Evolutionary conservation across 2,329 filamentous ascomycete species (phyloP), one percentile per base, ranked within the genome.

Genomic region (Aspergillus ruber): DNA sequence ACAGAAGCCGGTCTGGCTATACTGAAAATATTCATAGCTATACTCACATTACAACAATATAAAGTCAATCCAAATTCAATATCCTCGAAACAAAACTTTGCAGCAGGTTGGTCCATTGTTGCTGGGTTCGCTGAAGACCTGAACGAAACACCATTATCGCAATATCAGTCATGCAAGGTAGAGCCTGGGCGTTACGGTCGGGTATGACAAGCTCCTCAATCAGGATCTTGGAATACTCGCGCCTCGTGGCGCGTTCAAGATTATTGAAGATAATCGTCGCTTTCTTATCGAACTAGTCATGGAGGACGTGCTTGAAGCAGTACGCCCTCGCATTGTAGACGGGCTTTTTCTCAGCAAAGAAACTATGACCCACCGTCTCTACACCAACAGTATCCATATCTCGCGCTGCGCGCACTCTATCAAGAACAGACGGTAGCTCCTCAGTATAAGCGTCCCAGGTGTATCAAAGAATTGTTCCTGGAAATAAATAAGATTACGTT

Each of bases 361-460:
- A 57, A 33, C 57, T 50, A 46, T 51, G 50, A 6, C 25, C 23
- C 2, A 52, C 40, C 4, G 43, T 46, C 9, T 56, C 46, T 35
- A 58, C 49, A n/a, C 29, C 46, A 1, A 38, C 43, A 2, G 38
- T 41, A 4, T 48, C 46, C 1, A 55, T 33, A 8, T 53, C 47
- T 12, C 38, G 42, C 7, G 50, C 49, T 7, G 46, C 41, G 13
- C 47, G 32, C n/a, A 57, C 48, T n/a, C 58, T 50, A 38, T 62
- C 54, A 45, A 66, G 53, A 20, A 76, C 70, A 3, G 58, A 49
- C 0, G 69, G 61, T 2, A 74, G 60, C 52, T 79, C 77, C 50
- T 79, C 0, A 78, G 57, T 2, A 79, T 55, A 1, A 78, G 57
- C 8, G 63, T 62, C 3, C 74, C 74, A 0, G 67, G 63, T 0